A percentile compares a stretch with the other conserved stretches of the same genome.
Conservation (phyloP, 305 asterid species). For the Solanum hybrid region DNA sequence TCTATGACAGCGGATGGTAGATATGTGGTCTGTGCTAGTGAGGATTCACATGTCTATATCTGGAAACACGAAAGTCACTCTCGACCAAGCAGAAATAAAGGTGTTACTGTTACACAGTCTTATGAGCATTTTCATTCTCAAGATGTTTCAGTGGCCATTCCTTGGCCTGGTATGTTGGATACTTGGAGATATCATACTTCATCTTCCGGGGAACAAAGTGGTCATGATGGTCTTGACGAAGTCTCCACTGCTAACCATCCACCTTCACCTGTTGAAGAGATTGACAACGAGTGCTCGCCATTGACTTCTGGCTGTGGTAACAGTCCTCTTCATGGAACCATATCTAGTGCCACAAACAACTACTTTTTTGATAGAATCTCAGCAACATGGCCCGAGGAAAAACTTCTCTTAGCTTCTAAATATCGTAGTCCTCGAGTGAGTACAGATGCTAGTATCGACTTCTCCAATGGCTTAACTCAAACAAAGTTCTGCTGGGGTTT, state of each 20-base stretch:
- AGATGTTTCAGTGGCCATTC: conserved; percentile 91
- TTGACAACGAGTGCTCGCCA: conserved; percentile 40
- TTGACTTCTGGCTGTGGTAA: conserved; percentile 42
- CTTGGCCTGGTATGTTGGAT: conserved; percentile 76
- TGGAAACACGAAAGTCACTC: conserved; percentile 91
- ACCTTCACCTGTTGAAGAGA: conserved; percentile 51
- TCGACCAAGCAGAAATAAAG: conserved; percentile 72
- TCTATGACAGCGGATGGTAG: conserved; percentile 75
- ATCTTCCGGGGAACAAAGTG: conserved; percentile 28
- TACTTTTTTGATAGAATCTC: conserved; percentile 72
- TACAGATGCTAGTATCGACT: conserved; percentile 29
- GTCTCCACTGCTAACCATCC: conserved; percentile 52
- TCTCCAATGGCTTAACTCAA: conserved; percentile 45
- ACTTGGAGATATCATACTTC: conserved; percentile 34
- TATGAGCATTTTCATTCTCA: conserved; percentile 85
- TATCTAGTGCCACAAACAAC: conserved; percentile 48
- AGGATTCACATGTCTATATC: conserved; percentile 78
- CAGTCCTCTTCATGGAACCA: conserved; percentile 55
- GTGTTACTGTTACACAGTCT: conserved; percentile 64
- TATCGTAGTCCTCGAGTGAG: conserved; percentile 54
- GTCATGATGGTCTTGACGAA: conserved; percentile 37
- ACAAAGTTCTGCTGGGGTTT: conserved; percentile 82
- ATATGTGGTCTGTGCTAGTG: conserved; percentile 84
- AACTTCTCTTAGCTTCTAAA: conserved; percentile 42
- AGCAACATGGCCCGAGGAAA: conserved; percentile 92